A percentile compares a stretch with the other conserved stretches of the same genome.
Evolutionary conservation across 2,329 filamentous ascomycete species (phyloP).

Genomic region (Fusarium sp.): DNA sequence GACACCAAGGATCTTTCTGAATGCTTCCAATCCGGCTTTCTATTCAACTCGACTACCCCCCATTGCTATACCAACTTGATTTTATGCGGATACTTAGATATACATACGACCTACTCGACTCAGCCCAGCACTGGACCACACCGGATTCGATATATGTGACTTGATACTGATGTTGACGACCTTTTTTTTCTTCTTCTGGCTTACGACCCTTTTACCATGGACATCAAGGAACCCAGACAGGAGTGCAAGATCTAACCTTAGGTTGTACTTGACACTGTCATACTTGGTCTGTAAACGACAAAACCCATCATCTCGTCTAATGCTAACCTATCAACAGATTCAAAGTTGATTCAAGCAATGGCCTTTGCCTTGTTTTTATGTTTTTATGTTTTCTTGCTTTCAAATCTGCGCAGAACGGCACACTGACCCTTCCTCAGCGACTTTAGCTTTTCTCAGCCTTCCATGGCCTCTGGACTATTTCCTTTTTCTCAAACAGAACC

Average conservation of each 20-base stretch:
- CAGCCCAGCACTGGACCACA: slow-evolving; percentile 8
- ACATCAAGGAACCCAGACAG: slow-evolving; percentile 31
- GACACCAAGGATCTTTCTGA: slow-evolving; percentile 24
- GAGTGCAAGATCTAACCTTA: slow-evolving; percentile 32
- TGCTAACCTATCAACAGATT: slow-evolving; percentile 55
- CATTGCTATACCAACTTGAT: slow-evolving; percentile 40
- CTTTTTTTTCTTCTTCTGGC: not conserved
- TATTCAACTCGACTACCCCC: slow-evolving; percentile 10
- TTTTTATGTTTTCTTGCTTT: slow-evolving; percentile 48
- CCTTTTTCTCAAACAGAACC: slow-evolving; percentile 70
- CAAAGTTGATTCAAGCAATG: slow-evolving; percentile 67
- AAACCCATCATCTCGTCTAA: slow-evolving; percentile 18
- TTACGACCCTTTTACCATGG: slow-evolving; percentile 4
- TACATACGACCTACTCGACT: not conserved
- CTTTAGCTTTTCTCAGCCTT: slow-evolving; percentile 65
- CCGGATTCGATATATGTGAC: slow-evolving; percentile 29
- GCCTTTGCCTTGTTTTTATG: slow-evolving; percentile 41
- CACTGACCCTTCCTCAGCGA: slow-evolving; percentile 68
- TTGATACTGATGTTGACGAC: slow-evolving; percentile 27
- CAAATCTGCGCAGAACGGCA: slow-evolving; percentile 60
- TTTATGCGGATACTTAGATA: slow-evolving; percentile 31
- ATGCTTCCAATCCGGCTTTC: slow-evolving; percentile 21
- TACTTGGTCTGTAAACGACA: slow-evolving; percentile 46
- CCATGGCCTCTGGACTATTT: slow-evolving; percentile 66
- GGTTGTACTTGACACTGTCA: slow-evolving; percentile 22